A percentile compares a stretch with the other conserved stretches of the same genome.
These are phyloP conservation scores for Lachancea dasiensis DNA, from an alignment of 805 yeast species.

Conservation along the genomic window DNA sequence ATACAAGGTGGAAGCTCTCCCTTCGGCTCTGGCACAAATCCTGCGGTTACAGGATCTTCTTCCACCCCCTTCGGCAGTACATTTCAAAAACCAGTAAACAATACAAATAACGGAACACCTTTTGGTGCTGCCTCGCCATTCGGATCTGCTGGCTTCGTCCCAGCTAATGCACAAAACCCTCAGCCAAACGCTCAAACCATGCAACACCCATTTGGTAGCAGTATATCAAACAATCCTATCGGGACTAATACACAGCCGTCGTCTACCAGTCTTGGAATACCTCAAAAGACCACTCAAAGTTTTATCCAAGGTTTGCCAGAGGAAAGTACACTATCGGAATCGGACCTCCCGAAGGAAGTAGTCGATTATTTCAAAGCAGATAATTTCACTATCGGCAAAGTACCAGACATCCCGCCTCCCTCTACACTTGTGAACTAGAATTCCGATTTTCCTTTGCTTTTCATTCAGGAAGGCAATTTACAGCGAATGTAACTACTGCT, in stretches of 20 bases:
- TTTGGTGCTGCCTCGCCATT: constrained; percentile 3
- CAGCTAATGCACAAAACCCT: neutral
- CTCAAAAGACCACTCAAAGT: neutral
- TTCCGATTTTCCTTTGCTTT: too few species aligned
- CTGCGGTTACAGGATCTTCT: constrained; percentile 1
- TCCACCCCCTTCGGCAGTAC: neutral
- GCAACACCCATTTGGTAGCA: constrained; percentile 1
- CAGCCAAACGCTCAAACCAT: neutral
- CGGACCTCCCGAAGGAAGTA: constrained; percentile 40
- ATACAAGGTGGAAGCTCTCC: neutral
- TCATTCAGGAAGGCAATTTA: too few species aligned
- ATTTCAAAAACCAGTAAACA: constrained; percentile 4
- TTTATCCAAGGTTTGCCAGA: constrained; percentile 31
- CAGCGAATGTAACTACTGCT: too few species aligned
- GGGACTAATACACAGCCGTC: neutral
- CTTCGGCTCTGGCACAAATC: neutral
- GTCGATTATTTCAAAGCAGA: constrained; percentile 42
- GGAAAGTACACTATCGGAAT: constrained; percentile 27
- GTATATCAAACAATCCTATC: neutral
- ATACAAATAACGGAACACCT: constrained; percentile 1
- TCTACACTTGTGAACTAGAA: constrained; percentile 28
- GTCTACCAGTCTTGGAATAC: too few species aligned
- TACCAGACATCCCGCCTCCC: constrained; percentile 76
- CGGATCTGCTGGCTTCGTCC: constrained; percentile 2
- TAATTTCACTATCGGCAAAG: constrained; percentile 49